Conservation (phyloP, 257 asterid genomes). For the Solanum pinnatisectum region DNA sequence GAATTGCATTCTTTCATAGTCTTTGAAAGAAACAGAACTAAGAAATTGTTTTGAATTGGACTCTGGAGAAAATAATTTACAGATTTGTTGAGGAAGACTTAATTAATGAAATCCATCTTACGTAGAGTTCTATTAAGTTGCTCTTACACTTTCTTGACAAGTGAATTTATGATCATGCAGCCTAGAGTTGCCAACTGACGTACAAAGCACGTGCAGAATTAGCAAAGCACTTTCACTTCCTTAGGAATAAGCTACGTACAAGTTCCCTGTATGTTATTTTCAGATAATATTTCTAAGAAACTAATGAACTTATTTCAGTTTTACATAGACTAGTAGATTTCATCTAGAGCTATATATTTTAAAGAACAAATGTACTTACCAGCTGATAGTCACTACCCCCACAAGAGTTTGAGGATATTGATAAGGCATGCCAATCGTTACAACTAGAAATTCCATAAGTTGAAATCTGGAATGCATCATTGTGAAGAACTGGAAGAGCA, state of each 20-base stretch:
- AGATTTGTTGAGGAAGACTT: not conserved
- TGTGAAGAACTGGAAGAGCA: not conserved
- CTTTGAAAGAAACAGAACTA: not conserved
- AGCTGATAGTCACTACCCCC: slow-evolving; percentile 29
- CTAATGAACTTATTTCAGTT: not conserved
- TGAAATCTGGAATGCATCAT: slow-evolving; percentile 14
- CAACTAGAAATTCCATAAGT: slow-evolving; percentile 24
- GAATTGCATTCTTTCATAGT: not conserved
- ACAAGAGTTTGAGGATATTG: slow-evolving; percentile 15
- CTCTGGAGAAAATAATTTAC: not conserved
- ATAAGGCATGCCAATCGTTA: slow-evolving; percentile 27
- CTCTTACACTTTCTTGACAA: not conserved
- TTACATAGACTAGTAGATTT: not conserved
- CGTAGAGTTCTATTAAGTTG: not conserved
- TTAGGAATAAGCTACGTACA: not conserved
- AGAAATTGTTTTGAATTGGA: not conserved
- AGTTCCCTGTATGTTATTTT: not conserved
- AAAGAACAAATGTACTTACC: slow-evolving; percentile 12
- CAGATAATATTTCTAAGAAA: not conserved
- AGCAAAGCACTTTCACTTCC: not conserved
- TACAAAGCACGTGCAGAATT: not conserved
- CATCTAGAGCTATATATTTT: not conserved
- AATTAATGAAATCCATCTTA: not conserved
- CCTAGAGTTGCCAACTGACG: not conserved
- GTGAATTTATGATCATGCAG: not conserved